Evolutionary conservation across 2,329 filamentous ascomycete genomes (phyloP).

Genomic region (Colletotrichum tanaceti): DNA sequence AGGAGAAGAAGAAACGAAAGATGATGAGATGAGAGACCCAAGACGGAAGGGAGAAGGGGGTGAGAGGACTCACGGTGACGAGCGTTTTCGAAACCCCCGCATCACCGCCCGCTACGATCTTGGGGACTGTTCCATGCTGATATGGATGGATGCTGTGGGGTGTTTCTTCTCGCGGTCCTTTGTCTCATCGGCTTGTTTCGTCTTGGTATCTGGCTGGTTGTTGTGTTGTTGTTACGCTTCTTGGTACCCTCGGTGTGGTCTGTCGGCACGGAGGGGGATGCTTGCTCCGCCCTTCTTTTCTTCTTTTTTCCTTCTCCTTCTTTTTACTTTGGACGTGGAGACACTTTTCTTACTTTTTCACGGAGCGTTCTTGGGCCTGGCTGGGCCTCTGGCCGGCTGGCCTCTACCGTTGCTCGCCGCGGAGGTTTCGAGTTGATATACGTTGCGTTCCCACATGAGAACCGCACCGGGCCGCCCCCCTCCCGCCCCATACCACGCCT

Average conservation of each 20-base stretch:
- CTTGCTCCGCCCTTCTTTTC: too few species aligned
- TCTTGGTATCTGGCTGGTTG: neutral
- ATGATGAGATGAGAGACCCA: neutral
- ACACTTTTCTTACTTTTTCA: too few species aligned
- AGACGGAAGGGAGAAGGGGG: too few species aligned
- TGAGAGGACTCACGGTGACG: slow-evolving; percentile 9
- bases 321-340: neutral
- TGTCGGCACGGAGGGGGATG: neutral
- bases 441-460: neutral
- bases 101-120: slow-evolving; percentile 30
- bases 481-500: neutral
- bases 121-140: slow-evolving; percentile 25
- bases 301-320: too few species aligned
- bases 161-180: neutral
- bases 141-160: too few species aligned
- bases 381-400: neutral
- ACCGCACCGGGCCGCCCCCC: too few species aligned
- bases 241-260: slow-evolving; percentile 6
- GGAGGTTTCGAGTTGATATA: slow-evolving; percentile 3
- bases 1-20: neutral
- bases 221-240: neutral
- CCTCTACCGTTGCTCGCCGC: neutral
- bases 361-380: too few species aligned
- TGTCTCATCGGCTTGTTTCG: too few species aligned
- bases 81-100: slow-evolving; percentile 34